phyloP scores from a whole-genome alignment of 306 rosid species.

The Trifolium repens region DNA sequence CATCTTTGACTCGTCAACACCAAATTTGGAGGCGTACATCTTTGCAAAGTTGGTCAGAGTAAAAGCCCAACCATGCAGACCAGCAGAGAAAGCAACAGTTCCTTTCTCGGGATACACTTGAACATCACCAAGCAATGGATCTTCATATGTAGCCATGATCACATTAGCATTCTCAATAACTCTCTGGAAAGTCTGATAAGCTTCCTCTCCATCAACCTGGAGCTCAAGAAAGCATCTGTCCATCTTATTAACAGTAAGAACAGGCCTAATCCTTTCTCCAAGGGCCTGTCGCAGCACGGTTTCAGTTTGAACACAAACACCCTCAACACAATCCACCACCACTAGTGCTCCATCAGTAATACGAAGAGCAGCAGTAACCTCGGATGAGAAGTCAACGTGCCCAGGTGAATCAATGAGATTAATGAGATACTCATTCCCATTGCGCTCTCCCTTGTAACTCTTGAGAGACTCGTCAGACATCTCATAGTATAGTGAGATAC shows the following conservation, averaged over 20 bases:
- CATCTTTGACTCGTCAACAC: constrained; percentile 76
- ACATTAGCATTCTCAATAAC: constrained; percentile 96
- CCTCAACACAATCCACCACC: constrained; percentile 90
- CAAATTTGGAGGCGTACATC: constrained; percentile 92
- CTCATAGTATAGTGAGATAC: constrained; percentile 89
- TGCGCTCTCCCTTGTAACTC: constrained; percentile 67
- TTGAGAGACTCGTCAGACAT: constrained; percentile 64
- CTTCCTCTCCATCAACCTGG: constrained; percentile 95
- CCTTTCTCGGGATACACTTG: constrained; percentile 89
- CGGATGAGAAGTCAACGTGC: constrained; percentile 89
- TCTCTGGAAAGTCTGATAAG: constrained; percentile 73
- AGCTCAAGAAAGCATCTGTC: constrained; percentile 95
- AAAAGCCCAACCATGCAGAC: constrained; percentile 96
- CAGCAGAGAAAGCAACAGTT: constrained; percentile 91
- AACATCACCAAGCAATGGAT: constrained; percentile 86
- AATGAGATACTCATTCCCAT: constrained; percentile 86
- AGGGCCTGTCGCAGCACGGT: constrained; percentile 90
- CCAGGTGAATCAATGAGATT: constrained; percentile 95
- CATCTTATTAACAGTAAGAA: constrained; percentile 91
- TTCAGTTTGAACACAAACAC: constrained; percentile 92
- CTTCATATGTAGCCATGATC: constrained; percentile 94
- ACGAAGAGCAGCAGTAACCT: constrained; percentile 94
- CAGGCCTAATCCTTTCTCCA: constrained; percentile 90
- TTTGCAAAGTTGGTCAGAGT: constrained; percentile 84
- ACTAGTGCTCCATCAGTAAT: constrained; percentile 94